phyloP scores from a whole-genome alignment of 176 grass and related monocot species.

The Musa schizocarpa region DNA sequence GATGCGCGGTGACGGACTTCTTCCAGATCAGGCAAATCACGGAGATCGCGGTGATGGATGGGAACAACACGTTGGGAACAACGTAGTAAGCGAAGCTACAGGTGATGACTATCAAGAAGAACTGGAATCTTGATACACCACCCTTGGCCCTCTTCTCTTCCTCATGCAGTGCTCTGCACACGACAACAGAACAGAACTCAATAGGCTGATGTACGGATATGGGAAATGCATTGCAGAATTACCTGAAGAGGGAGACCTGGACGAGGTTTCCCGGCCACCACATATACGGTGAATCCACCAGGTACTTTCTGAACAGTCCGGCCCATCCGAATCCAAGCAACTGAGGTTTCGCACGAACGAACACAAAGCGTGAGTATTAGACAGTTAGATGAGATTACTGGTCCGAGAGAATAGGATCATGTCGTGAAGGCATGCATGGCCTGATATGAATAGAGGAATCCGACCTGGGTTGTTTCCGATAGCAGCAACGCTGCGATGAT shows the following conservation, averaged over 20 bases:
- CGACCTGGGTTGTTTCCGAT: slow-evolving; percentile 61
- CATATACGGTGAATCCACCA: slow-evolving; percentile 88
- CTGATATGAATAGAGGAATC: too few species aligned
- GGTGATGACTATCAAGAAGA: slow-evolving; percentile 37
- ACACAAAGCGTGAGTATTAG: not conserved
- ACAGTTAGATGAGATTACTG: not conserved
- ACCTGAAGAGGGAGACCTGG: slow-evolving; percentile 80
- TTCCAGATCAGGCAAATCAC: not conserved
- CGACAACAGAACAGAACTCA: too few species aligned
- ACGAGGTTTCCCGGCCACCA: slow-evolving; percentile 79
- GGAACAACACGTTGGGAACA: not conserved
- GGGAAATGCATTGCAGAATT: not conserved
- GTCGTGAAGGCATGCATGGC: too few species aligned
- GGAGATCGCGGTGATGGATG: not conserved
- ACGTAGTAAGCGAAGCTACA: not conserved
- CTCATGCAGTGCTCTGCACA: slow-evolving; percentile 57
- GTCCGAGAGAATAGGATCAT: too few species aligned
- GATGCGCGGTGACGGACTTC: not conserved
- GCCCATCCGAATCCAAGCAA: slow-evolving; percentile 82
- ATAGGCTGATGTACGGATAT: too few species aligned
- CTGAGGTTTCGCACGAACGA: slow-evolving; percentile 5
- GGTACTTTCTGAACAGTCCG: slow-evolving; percentile 56
- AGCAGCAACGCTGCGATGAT: slow-evolving; percentile 57
- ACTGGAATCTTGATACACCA: slow-evolving; percentile 48
- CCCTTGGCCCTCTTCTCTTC: slow-evolving; percentile 55